Evolutionary conservation across 805 yeast genomes (phyloP), one percentile per base, ranked within the genome.

Genomic region (Lachancea kluyveri): DNA sequence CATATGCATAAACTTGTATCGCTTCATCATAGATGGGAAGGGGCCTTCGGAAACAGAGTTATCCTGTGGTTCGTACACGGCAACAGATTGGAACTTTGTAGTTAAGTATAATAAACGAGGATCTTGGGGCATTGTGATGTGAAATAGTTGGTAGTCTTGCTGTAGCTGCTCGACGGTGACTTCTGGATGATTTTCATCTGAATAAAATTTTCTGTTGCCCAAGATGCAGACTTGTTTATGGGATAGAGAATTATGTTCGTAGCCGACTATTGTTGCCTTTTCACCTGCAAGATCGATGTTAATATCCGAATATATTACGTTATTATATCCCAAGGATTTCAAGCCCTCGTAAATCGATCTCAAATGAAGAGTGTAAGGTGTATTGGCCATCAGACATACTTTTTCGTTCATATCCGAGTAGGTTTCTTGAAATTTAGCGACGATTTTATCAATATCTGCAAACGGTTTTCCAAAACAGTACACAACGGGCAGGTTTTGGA

Each of bases 1-100:
- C 50, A 79, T 66, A 50, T 83, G 90, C 85, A 92, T 86, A 48
- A 70, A 77, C 40, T 81, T 69, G 52, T 92, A 92, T 21, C 98
- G 69, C 45, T 79, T 79, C 79, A 79, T 79, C 34, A 92, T 61
- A 8, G 86, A 79, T 1, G 94, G 87, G 46, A 68, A 74, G 1
- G 94, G 88, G 0, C 87, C 88, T 23, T 60, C 59, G 6, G 28
- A 26, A 1, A 66, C 33, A 0, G 53, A 37, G 9, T 52, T 35
- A 2, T 53, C 31, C 0, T 40, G 28, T 2, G 79, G 66, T 34
- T 81, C 74, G 41, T 64, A 72, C 0, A 74, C 35, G 0, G 74
- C 55, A 1, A 81, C 67, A 0, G 72, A 59, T 4, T 60, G 50
- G 47, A 88, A 87, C 25, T 74, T 66, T 0, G 97, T 86, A 0